A percentile compares a stretch with the other conserved stretches of the same genome.
These are phyloP conservation scores for Pulveroboletus sp. DNA, from an alignment of 768 basidiomycete species.

Conservation along the genomic window DNA sequence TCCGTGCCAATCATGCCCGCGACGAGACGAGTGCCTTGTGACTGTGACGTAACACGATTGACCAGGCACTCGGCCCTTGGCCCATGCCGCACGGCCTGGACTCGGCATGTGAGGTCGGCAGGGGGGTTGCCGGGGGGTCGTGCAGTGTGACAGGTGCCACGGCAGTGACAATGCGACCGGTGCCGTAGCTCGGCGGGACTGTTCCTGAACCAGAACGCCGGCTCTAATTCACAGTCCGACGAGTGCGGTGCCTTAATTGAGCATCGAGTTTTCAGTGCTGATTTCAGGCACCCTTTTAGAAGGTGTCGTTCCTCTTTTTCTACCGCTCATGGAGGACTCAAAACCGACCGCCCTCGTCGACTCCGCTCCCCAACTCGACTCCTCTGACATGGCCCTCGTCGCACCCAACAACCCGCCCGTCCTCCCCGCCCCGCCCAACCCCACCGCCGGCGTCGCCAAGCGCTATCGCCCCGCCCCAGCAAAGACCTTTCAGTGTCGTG, in stretches of 20 bases:
- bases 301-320: constrained; percentile 33
- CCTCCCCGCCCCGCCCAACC: constrained; percentile 16
- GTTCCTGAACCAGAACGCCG: constrained; percentile 31
- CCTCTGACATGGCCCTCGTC: constrained; percentile 34
- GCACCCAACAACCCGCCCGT: constrained; percentile 20
- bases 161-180: constrained; percentile 27
- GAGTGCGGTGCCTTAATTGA: constrained; percentile 36
- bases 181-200: constrained; percentile 35
- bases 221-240: constrained; percentile 30
- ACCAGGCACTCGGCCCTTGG: too few species aligned
- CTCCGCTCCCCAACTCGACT: background rate
- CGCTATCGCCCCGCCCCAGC: constrained; percentile 82
- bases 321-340: constrained; percentile 34
- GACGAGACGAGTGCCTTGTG: too few species aligned
- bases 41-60: too few species aligned
- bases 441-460: constrained; percentile 40
- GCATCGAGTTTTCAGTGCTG: constrained; percentile 29
- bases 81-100: constrained; percentile 3
- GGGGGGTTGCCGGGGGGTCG: constrained; percentile 26
- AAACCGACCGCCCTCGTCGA: constrained; percentile 26
- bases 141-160: constrained; percentile 14
- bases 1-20: too few species aligned
- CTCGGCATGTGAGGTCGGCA: constrained; percentile 4
- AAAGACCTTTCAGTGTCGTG: constrained; percentile 94
- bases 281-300: constrained; percentile 36